A percentile compares a stretch with the other conserved stretches of the same genome.
These are phyloP conservation scores for Leccinum colubrinum DNA, from an alignment of 1,284 basidiomycete species.

Conservation along the genomic window DNA sequence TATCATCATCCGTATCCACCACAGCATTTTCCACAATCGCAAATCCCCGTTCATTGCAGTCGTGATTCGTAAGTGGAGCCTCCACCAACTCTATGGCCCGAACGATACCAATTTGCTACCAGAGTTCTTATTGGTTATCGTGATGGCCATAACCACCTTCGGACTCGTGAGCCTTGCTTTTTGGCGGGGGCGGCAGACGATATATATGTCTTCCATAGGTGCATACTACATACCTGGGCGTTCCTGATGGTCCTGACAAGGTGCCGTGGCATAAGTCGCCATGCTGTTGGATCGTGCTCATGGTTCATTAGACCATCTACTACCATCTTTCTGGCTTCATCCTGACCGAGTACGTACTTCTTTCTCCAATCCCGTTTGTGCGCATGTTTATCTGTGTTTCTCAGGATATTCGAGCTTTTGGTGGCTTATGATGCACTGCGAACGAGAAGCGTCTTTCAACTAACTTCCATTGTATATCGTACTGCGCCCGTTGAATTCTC, in stretches of 20 bases:
- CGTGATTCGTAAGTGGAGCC: conserved; percentile 40
- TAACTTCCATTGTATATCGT: conserved; percentile 57
- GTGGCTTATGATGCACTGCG: conserved; percentile 76
- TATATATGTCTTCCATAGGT: conserved; percentile 42
- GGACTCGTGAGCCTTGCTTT: conserved; percentile 38
- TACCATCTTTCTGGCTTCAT: conserved; percentile 80
- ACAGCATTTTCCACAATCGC: conserved; percentile 10
- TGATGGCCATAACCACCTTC: conserved; percentile 55
- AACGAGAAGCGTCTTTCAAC: conserved; percentile 71
- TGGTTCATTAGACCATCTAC: conserved; percentile 61
- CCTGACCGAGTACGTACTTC: conserved; percentile 63
- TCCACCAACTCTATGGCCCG: neutral
- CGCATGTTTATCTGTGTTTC: conserved; percentile 1
- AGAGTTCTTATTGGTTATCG: conserved; percentile 38
- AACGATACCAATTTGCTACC: conserved; percentile 5
- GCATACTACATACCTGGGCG: conserved; percentile 41
- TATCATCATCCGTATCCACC: neutral
- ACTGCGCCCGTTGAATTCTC: conserved; percentile 23
- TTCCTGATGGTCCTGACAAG: conserved; percentile 49
- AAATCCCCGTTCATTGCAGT: conserved; percentile 32
- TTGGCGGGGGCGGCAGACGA: neutral
- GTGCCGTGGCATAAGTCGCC: conserved; percentile 30
- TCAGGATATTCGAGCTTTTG: conserved; percentile 66
- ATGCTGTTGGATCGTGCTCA: conserved; percentile 8
- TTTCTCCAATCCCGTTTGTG: neutral